Base-by-base conservation (phyloP, 2,329 filamentous ascomycete species). In the Arthrobotrys musiformis region DNA sequence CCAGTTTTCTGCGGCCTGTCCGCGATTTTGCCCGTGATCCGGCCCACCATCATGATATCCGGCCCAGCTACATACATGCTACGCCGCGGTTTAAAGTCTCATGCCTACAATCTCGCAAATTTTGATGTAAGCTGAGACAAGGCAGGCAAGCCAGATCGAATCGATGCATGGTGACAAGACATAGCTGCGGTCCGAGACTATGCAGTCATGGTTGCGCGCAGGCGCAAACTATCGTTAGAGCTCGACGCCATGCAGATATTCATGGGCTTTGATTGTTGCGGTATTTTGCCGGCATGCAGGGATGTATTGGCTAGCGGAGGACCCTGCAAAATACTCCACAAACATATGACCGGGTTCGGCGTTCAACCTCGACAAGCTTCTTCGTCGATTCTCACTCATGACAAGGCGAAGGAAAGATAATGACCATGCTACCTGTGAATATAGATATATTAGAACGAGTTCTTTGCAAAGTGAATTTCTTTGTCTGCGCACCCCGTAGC, bases 361-460 rank as follows among this genome's bases (percentile, higher is more conserved):
- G 3, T n/a, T 56, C 30, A 30, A 56, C 28, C 50, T 35, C 50
- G 7, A 17, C 28, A 22, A 24, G 42, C 42, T 46, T 24, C 19
- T 22, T 24, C 44, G 24, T 22, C 17, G 22, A 11, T 15, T 8
- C 40, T 17, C 30, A 9, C 37, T 3, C 15, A n/a, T 48, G 13
- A 48, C 11, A n/a, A 7, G 15, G 11, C 1, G n/a, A n/a, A 52
- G 13, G 9, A 28, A 50, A 15, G 17, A 28, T 17, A 28, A 7
- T 28, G n/a, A n/a, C n/a, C 15, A 1, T 26, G 8, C 22, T 52
- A 30, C 17, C 24, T 8, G 13, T 9, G 24, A 30, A 24, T 26
- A 40, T 58, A 40, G 54, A 40, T 58, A 58, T 58, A 58, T 58
- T 58, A 40, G 54, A 11, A 58, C 33, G 15, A 17, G 26, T 40